phyloP scores from a whole-genome alignment of 1,139 yeast species.

The Candida anutae region DNA sequence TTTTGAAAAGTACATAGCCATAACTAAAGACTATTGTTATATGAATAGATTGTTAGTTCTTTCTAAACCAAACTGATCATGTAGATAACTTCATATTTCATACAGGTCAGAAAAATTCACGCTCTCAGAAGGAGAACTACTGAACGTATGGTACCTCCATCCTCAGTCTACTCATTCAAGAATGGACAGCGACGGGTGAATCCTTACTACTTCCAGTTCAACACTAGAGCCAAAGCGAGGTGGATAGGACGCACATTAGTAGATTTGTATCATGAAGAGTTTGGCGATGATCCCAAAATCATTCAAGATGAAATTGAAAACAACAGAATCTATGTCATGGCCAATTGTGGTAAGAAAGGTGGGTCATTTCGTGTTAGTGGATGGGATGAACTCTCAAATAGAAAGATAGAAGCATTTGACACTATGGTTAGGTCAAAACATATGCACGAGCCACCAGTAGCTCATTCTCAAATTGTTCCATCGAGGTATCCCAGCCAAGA shows the following conservation, averaged over 20 bases:
- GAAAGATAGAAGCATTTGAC: conserved; percentile 40
- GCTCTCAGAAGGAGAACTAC: too few relatives aligned
- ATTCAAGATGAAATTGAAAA: conserved; percentile 18
- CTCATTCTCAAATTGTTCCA: conserved; percentile 4
- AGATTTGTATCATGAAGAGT: conserved; percentile 37
- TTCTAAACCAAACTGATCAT: too few relatives aligned
- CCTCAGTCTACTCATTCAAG: conserved; percentile 11
- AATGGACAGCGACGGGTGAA: conserved; percentile 37
- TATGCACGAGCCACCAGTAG: conserved; percentile 56
- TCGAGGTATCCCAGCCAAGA: conserved; percentile 4
- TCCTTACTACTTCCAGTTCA: conserved; percentile 36
- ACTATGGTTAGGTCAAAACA: conserved; percentile 40
- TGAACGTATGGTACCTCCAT: too few relatives aligned
- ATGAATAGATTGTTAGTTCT: too few relatives aligned
- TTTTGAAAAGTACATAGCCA: too few relatives aligned
- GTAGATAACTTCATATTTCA: too few relatives aligned
- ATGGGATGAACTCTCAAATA: conserved; percentile 12
- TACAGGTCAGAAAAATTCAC: too few relatives aligned
- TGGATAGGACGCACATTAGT: conserved; percentile 40
- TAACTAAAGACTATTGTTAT: too few relatives aligned
- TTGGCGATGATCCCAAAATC: conserved; percentile 26
- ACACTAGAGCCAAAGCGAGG: conserved; percentile 39
- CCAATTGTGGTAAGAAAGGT: conserved; percentile 19
- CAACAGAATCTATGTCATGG: conserved; percentile 19
- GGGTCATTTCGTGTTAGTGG: conserved; percentile 15